phyloP scores from a whole-genome alignment of 2,329 filamentous ascomycete genomes.

The Pseudopithomyces chartarum region DNA sequence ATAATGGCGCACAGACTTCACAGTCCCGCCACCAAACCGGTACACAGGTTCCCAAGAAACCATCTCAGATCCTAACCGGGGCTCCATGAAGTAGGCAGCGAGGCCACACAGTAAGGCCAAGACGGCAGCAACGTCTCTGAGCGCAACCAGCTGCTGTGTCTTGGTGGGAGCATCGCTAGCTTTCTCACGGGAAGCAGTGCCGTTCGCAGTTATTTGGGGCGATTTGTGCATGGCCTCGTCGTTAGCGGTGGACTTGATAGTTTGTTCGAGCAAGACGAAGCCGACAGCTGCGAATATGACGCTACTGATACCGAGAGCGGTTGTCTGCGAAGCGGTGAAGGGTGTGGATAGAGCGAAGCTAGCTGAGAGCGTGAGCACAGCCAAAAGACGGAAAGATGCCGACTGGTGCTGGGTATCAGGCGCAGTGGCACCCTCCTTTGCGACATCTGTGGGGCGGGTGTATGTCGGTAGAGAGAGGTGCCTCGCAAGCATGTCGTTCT shows the following conservation, averaged over 20 bases:
- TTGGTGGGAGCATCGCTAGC: slow-evolving; percentile 28
- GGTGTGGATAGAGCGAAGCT: slow-evolving; percentile 40
- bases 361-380: slow-evolving; percentile 42
- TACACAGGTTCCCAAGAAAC: slow-evolving; percentile 37
- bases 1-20: slow-evolving; percentile 23
- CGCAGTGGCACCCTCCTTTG: slow-evolving; percentile 17
- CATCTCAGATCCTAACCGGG: slow-evolving; percentile 25
- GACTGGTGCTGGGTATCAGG: slow-evolving; percentile 21
- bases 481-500: slow-evolving; percentile 31
- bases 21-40: slow-evolving; percentile 6
- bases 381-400: slow-evolving; percentile 37
- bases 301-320: slow-evolving; percentile 50
- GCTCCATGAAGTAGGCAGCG: slow-evolving; percentile 35
- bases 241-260: slow-evolving; percentile 30
- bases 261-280: slow-evolving; percentile 48
- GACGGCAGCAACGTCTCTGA: slow-evolving; percentile 37
- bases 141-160: slow-evolving; percentile 28
- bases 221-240: slow-evolving; percentile 29
- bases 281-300: slow-evolving; percentile 47
- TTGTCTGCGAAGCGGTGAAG: slow-evolving; percentile 40
- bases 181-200: slow-evolving; percentile 32
- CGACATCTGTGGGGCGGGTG: slow-evolving; percentile 24
- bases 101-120: slow-evolving; percentile 33
- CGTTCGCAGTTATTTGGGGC: slow-evolving; percentile 43
- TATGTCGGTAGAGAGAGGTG: slow-evolving; percentile 30